Evolutionary conservation across 495 filamentous ascomycete genomes (phyloP).

Genomic region (Penicillium herquei): DNA sequence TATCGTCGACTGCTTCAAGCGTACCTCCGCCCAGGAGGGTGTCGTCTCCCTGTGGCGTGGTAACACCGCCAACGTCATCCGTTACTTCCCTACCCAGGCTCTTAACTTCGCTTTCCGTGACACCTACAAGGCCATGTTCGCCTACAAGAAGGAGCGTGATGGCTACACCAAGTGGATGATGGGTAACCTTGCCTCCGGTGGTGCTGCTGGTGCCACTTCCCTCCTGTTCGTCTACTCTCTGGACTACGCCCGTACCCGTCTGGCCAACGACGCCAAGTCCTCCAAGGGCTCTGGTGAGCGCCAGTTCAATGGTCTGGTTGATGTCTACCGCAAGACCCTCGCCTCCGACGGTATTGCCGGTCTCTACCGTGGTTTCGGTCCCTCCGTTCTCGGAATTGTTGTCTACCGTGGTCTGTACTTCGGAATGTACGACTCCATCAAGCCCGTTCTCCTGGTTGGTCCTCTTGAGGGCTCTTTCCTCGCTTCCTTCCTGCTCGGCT

Average conservation of each 20-base stretch:
- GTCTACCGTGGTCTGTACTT: constrained; percentile 99
- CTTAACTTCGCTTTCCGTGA: constrained; percentile 99
- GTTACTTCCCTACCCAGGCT: constrained; percentile 99
- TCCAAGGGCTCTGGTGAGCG: constrained; percentile 90
- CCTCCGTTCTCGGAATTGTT: constrained; percentile 96
- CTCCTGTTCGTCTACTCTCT: constrained; percentile 99
- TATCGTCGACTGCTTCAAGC: constrained; percentile 90
- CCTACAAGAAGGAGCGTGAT: constrained; percentile 99
- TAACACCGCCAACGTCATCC: constrained; percentile 99
- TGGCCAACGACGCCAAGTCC: constrained; percentile 99
- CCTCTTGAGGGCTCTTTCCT: constrained; percentile 96
- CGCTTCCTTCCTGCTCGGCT: constrained; percentile 97
- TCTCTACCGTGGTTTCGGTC: constrained; percentile 99
- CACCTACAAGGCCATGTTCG: constrained; percentile 99
- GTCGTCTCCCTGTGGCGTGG: constrained; percentile 91
- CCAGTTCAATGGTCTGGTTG: constrained; percentile 98
- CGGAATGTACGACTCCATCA: constrained; percentile 99
- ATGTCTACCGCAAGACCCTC: constrained; percentile 99
- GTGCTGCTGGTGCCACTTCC: constrained; percentile 99
- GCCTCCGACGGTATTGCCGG: constrained; percentile 96
- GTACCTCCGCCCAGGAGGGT: constrained; percentile 79
- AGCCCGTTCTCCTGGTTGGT: constrained; percentile 94
- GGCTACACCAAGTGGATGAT: constrained; percentile 99
- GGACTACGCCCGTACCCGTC: constrained; percentile 99
- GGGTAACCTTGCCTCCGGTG: constrained; percentile 99